phyloP scores from a whole-genome alignment of 1,284 basidiomycete genomes.

The Moniliella sp. region DNA sequence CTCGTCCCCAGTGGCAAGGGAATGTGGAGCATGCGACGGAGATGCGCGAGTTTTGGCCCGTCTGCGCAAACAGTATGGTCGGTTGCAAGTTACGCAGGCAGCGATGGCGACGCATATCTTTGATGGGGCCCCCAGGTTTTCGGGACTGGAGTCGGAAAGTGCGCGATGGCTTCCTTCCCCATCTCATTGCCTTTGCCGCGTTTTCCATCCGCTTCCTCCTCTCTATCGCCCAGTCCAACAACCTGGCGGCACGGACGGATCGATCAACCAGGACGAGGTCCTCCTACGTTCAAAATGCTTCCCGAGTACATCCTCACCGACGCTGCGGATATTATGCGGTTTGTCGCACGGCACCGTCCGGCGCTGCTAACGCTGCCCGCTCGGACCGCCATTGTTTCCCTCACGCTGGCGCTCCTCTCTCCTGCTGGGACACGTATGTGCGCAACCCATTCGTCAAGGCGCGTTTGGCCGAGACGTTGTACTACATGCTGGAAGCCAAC shows the following conservation, averaged over 20 bases:
- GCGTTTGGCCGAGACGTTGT: conserved; percentile 83
- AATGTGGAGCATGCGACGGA: conserved; percentile 15
- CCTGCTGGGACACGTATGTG: conserved; percentile 75
- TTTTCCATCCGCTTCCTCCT: conserved; percentile 89
- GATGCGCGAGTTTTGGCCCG: conserved; percentile 31
- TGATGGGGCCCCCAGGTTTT: conserved; percentile 67
- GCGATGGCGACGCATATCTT: conserved; percentile 66
- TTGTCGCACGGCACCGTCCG: conserved; percentile 44
- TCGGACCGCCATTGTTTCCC: conserved; percentile 64
- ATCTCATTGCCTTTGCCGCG: conserved; percentile 59
- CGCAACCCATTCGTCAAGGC: conserved; percentile 95
- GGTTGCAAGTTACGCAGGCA: conserved; percentile 40
- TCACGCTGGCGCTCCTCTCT: conserved; percentile 78
- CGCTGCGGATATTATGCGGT: conserved; percentile 39
- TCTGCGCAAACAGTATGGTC: conserved; percentile 13
- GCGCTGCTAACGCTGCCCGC: conserved; percentile 55
- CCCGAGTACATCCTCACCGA: conserved; percentile 91
- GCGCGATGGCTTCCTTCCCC: conserved; percentile 49
- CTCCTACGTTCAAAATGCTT: conserved; percentile 60
- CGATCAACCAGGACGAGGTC: too few species aligned
- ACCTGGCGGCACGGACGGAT: too few species aligned
- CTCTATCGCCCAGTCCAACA: conserved; percentile 48
- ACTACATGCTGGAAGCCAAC: conserved; percentile 56
- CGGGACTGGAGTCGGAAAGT: too few species aligned
- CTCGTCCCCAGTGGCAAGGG: conserved; percentile 14